These are phyloP conservation scores for Acacia pycnantha DNA, from an alignment of 331 rosid species.

Conservation along the genomic window DNA sequence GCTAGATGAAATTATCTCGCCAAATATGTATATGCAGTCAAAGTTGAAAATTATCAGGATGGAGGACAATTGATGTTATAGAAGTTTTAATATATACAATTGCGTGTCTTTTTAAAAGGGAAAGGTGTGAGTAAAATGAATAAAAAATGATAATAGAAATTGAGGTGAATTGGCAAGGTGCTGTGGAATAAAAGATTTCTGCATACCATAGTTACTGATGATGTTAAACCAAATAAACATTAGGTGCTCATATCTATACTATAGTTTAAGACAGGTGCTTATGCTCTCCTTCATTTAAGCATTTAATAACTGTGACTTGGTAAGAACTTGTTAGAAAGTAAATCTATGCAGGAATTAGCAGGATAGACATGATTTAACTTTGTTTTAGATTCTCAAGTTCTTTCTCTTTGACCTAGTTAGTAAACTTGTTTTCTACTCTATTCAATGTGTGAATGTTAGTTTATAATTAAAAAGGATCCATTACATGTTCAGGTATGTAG, in stretches of 20 bases:
- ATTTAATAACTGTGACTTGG: not conserved
- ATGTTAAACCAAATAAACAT: not conserved
- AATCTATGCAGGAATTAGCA: not conserved
- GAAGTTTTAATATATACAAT: not conserved
- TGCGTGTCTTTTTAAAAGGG: not conserved
- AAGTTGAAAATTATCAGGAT: not conserved
- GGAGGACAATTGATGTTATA: not conserved
- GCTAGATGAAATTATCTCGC: not conserved
- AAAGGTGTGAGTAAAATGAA: not conserved
- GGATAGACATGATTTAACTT: not conserved
- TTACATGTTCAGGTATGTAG: conserved; percentile 72
- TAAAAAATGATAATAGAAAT: not conserved
- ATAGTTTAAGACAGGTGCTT: not conserved
- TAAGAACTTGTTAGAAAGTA: not conserved
- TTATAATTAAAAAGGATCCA: conserved; percentile 7
- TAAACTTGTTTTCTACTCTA: not conserved
- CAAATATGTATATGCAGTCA: not conserved
- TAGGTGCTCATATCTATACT: not conserved
- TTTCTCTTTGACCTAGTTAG: not conserved
- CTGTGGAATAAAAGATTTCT: not conserved
- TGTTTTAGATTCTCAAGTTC: not conserved
- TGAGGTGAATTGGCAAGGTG: not conserved
- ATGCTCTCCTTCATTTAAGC: not conserved
- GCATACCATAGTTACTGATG: not conserved
- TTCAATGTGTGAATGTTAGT: not conserved